phyloP scores from a whole-genome alignment of 345 rosid genomes.

The Jatropha curcas region DNA sequence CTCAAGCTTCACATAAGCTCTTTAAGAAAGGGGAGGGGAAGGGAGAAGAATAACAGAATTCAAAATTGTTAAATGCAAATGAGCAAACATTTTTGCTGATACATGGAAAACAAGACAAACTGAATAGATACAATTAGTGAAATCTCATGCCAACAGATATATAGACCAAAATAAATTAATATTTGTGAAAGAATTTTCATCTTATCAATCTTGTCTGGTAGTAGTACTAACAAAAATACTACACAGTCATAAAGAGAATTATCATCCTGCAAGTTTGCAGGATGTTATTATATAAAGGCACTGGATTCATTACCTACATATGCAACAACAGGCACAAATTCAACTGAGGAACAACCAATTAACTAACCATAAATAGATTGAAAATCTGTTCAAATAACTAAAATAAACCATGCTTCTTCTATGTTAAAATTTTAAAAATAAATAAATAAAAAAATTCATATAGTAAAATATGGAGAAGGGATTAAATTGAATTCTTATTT shows the following conservation, averaged over 20 bases:
- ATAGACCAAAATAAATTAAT: not conserved
- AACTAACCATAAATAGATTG: not conserved
- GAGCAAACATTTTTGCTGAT: not conserved
- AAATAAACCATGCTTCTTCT: not conserved
- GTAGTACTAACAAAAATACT: not conserved
- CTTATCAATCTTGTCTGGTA: not conserved
- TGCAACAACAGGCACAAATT: too few relatives aligned
- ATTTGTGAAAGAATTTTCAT: not conserved
- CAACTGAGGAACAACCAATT: not conserved
- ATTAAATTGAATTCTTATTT: too few relatives aligned
- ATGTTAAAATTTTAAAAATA: too few relatives aligned
- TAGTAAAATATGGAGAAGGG: too few relatives aligned
- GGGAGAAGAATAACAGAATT: too few relatives aligned
- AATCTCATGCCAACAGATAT: not conserved
- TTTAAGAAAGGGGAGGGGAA: not conserved
- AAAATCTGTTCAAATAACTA: too few relatives aligned
- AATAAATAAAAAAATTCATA: too few relatives aligned
- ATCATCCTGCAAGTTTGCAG: not conserved
- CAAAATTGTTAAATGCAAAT: too few relatives aligned
- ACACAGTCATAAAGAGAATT: not conserved
- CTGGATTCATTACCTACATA: not conserved
- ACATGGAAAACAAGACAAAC: not conserved
- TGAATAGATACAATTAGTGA: too few relatives aligned
- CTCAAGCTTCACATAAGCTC: not conserved
- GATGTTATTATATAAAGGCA: not conserved